These are phyloP conservation scores for Hypoxylon sp. DNA, from an alignment of 2,329 filamentous ascomycete genomes.

Conservation along the genomic window DNA sequence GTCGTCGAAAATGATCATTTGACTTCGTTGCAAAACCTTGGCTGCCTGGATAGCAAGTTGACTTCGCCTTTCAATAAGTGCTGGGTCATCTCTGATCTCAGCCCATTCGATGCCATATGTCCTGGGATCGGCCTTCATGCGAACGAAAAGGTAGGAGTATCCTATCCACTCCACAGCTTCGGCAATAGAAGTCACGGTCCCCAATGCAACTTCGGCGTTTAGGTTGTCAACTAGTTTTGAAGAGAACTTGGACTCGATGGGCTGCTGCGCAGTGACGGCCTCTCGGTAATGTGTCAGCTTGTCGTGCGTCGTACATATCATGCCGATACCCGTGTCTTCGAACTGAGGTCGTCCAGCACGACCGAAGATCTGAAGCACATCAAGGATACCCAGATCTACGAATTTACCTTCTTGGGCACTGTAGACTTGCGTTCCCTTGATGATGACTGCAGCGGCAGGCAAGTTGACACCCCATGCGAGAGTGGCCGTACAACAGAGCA, in stretches of 20 bases:
- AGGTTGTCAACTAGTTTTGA: slow-evolving; percentile 94
- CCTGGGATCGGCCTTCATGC: slow-evolving; percentile 91
- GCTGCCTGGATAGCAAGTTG: slow-evolving; percentile 91
- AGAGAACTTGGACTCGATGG: slow-evolving; percentile 97
- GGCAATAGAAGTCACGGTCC: slow-evolving; percentile 91
- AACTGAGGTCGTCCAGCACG: slow-evolving; percentile 98
- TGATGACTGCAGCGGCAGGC: slow-evolving; percentile 93
- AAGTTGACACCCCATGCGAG: slow-evolving; percentile 99
- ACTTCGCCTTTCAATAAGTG: slow-evolving; percentile 83
- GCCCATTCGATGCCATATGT: slow-evolving; percentile 96
- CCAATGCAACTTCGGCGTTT: slow-evolving; percentile 92
- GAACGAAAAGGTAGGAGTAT: slow-evolving; percentile 96
- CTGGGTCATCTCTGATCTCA: slow-evolving; percentile 87
- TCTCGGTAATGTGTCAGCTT: slow-evolving; percentile 90
- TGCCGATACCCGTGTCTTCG: slow-evolving; percentile 96
- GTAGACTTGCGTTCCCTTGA: slow-evolving; percentile 98
- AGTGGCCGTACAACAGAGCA: slow-evolving; percentile 97
- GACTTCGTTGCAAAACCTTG: slow-evolving; percentile 84
- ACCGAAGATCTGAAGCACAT: slow-evolving; percentile 97
- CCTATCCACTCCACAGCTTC: slow-evolving; percentile 98
- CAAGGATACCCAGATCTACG: slow-evolving; percentile 92
- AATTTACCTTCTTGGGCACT: slow-evolving; percentile 97
- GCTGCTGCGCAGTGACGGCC: slow-evolving; percentile 93
- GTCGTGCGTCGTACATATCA: slow-evolving; percentile 97
- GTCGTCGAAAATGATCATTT: slow-evolving; percentile 99